Percentiles rank a stretch among this genome's conserved stretches.
Conservation (phyloP, 768 basidiomycete species). For the Terana coerulea region DNA sequence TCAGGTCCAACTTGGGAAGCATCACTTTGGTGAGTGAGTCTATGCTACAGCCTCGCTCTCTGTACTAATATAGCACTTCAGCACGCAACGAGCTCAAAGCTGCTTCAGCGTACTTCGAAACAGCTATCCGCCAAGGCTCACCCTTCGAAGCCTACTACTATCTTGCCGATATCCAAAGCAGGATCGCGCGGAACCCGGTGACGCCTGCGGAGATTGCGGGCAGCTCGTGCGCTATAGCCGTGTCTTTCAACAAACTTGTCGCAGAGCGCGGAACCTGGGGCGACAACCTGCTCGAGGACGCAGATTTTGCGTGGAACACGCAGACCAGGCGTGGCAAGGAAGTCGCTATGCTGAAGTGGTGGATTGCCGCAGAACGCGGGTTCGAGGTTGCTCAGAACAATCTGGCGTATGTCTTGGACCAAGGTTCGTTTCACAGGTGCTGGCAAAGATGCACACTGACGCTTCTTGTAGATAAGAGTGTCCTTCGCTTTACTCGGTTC, state of each 20-base stretch:
- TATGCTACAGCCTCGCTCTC: background rate
- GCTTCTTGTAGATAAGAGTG: conserved; percentile 54
- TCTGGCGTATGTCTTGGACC: conserved; percentile 86
- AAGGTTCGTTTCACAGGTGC: conserved; percentile 52
- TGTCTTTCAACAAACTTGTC: conserved; percentile 91
- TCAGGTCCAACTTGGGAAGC: conserved; percentile 85
- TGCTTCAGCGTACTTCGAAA: conserved; percentile 77
- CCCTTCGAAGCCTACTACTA: conserved; percentile 96
- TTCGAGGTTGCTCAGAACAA: conserved; percentile 95
- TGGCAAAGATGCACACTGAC: background rate
- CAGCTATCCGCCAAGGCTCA: conserved; percentile 81
- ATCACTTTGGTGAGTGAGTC: conserved; percentile 51
- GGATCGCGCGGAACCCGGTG: conserved; percentile 42
- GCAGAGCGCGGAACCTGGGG: conserved; percentile 89
- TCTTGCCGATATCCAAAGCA: conserved; percentile 76
- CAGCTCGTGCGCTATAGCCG: conserved; percentile 84
- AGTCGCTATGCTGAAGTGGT: conserved; percentile 89
- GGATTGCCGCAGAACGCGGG: conserved; percentile 91
- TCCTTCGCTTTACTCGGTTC: conserved; percentile 64
- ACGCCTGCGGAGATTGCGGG: conserved; percentile 48
- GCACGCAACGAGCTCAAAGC: conserved; percentile 63
- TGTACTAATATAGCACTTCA: conserved; percentile 26
- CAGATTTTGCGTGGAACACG: conserved; percentile 70
- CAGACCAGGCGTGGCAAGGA: conserved; percentile 71
- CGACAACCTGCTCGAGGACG: conserved; percentile 77